phyloP scores from a whole-genome alignment of 2,329 filamentous ascomycete species.

The Ophiocordyceps unilateralis region DNA sequence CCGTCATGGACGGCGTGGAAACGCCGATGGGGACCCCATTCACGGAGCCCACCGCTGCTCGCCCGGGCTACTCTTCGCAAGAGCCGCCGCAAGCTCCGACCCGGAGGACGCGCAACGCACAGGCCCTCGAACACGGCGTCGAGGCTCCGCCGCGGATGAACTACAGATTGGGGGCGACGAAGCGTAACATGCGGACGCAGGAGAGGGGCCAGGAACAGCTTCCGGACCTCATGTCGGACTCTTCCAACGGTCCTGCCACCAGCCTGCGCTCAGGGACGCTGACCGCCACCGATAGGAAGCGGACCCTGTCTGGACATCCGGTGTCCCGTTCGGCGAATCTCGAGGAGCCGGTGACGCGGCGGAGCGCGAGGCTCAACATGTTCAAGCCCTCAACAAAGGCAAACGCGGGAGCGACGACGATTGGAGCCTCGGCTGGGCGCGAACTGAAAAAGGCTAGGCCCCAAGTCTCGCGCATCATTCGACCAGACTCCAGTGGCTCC shows the following conservation, averaged over 20 bases:
- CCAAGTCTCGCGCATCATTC: constrained; percentile 47
- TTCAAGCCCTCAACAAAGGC: constrained; percentile 55
- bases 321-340: constrained; percentile 32
- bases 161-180: constrained; percentile 29
- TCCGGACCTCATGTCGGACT: constrained; percentile 24
- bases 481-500: constrained; percentile 46
- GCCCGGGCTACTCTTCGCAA: constrained; percentile 8
- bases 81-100: constrained; percentile 35
- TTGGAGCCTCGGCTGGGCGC: constrained; percentile 40
- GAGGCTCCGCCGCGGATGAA: constrained; percentile 51
- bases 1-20: constrained; percentile 40
- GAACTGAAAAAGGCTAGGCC: constrained; percentile 76
- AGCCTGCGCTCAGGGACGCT: constrained; percentile 17
- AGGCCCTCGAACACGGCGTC: constrained; percentile 30
- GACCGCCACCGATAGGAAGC: constrained; percentile 53
- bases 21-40: constrained; percentile 29
- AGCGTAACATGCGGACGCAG: constrained; percentile 20
- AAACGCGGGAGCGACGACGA: constrained; percentile 36
- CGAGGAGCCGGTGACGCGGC: constrained; percentile 43
- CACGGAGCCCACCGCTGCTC: constrained; percentile 8
- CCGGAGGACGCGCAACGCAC: constrained; percentile 36
- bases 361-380: constrained; percentile 53
- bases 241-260: constrained; percentile 18
- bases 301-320: constrained; percentile 77
- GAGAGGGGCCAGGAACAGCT: constrained; percentile 13